These are phyloP conservation scores for Mariannaea sp. DNA, from an alignment of 2,329 filamentous ascomycete species.

Conservation along the genomic window DNA sequence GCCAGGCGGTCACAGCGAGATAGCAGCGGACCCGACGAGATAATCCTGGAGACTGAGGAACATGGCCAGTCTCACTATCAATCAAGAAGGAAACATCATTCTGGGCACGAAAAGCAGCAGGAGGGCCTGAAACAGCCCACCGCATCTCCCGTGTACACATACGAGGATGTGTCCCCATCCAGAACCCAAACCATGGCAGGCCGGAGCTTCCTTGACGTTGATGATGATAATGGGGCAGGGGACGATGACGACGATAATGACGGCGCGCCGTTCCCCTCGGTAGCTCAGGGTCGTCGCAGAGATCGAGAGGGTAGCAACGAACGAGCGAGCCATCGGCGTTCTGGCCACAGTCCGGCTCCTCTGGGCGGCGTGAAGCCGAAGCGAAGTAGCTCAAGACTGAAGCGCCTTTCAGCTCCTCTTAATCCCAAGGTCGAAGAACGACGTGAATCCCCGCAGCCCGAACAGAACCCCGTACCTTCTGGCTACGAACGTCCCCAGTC, in stretches of 20 bases:
- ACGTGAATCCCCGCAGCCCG: constrained; percentile 35
- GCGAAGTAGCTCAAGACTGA: constrained; percentile 62
- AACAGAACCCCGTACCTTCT: constrained; percentile 45
- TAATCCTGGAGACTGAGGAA: constrained; percentile 52
- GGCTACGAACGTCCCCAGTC: constrained; percentile 76
- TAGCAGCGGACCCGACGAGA: constrained; percentile 46
- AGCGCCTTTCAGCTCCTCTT: constrained; percentile 58
- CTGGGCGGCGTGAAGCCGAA: constrained; percentile 53
- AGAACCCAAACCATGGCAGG: constrained; percentile 28
- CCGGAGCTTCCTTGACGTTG: constrained; percentile 34
- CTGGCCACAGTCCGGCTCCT: constrained; percentile 55
- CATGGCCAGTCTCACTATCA: constrained; percentile 28
- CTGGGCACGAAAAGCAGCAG: constrained; percentile 12
- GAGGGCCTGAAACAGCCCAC: constrained; percentile 8
- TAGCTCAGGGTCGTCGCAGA: constrained; percentile 63
- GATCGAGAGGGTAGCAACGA: constrained; percentile 56
- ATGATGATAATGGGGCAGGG: constrained; percentile 40
- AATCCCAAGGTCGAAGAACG: constrained; percentile 49
- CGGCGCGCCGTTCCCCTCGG: constrained; percentile 70
- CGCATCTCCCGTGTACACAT: constrained; percentile 28
- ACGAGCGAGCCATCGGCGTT: constrained; percentile 50
- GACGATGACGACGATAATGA: constrained; percentile 60
- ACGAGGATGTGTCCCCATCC: constrained; percentile 30
- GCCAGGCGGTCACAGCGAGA: constrained; percentile 56
- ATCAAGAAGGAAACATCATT: constrained; percentile 27